Evolutionary conservation across 2,329 filamentous ascomycete genomes (phyloP).

Genomic region (Clonostachys solani): DNA sequence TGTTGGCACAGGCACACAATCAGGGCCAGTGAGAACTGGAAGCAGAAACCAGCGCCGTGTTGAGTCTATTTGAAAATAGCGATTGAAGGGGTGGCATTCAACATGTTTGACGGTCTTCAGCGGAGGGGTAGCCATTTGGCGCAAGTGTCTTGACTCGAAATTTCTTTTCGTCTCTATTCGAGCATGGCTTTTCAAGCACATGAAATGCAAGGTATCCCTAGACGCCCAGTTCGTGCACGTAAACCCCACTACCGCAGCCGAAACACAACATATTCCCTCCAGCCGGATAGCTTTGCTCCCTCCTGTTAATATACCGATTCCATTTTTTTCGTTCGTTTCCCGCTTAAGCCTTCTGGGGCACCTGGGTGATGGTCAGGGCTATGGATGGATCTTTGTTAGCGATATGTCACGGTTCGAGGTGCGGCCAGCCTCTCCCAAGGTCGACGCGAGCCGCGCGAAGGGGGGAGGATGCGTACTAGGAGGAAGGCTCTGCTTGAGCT

Average conservation of each 20-base stretch:
- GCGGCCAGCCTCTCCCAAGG: background rate
- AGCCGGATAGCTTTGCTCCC: conserved; percentile 3
- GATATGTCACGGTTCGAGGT: background rate
- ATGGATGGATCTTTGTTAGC: conserved; percentile 4
- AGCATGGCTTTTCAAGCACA: conserved; percentile 5
- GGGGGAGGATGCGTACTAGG: conserved; percentile 66
- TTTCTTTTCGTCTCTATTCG: conserved; percentile 1
- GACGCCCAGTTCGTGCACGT: conserved; percentile 46
- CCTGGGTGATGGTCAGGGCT: conserved; percentile 50
- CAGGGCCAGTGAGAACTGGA: too few species aligned
- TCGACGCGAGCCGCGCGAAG: conserved; percentile 1
- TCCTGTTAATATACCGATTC: conserved; percentile 4
- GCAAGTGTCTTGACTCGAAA: background rate
- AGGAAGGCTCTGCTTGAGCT: conserved; percentile 98
- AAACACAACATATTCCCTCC: conserved; percentile 1
- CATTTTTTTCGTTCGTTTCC: conserved; percentile 14
- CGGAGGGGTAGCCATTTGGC: too few species aligned
- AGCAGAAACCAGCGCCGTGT: too few species aligned
- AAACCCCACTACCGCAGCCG: conserved; percentile 17
- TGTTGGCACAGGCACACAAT: too few species aligned
- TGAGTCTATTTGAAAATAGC: too few species aligned
- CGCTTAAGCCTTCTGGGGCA: conserved; percentile 48
- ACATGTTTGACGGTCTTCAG: too few species aligned
- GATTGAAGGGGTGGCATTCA: too few species aligned
- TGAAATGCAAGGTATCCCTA: conserved; percentile 50